Evolutionary conservation across 2,329 filamentous ascomycete genomes (phyloP), one percentile per base, ranked within the genome.

Genomic region (Aspergillus spinulosporus): DNA sequence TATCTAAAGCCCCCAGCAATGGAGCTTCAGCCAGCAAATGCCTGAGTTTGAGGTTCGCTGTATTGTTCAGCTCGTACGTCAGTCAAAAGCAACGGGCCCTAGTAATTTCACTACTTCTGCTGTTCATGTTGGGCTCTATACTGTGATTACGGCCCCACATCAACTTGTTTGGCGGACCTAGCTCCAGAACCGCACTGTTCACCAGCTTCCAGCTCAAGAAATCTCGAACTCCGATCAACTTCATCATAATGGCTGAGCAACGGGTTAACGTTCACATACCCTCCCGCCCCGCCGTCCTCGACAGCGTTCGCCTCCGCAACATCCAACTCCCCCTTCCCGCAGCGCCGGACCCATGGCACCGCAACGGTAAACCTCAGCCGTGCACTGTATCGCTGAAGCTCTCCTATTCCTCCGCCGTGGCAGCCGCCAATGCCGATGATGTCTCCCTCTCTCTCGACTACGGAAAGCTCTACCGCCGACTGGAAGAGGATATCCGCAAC

Each of bases 401-500:
- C 43, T 73, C 74, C 12, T 75, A 77, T 56, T 74, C 74, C 4
- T 73, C 69, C 21, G 70, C 68, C 37, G 69, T 77, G 34, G 68
- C 70, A 2, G 74, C 78, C 5, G 75, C 75, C 2, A 66, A 68
- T 29, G 68, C 71, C 32, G 78, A 80, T 54, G 72, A 79, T 57
- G 74, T 80, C 53, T 73, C 70, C 9, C 65, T 75, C 9, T 78
- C 77, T 1, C 66, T 80, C 21, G 76, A 78, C 61, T 80, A 80
- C 63, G 77, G 78, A 36, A 77, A 76, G 58, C 67, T 80, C 14
- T 79, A 75, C 63, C 74, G 76, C 36, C 71, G 68, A 6, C 62
- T 80, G 39, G 69, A 73, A 39, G 57, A 63, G n/a, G 68, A 69
- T 37, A 62, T 75, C 34, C 67, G 63, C 48, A 61, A 69, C 49